phyloP scores from a whole-genome alignment of 192 early-diverging fungal genomes.

The Coemansia sp. region DNA sequence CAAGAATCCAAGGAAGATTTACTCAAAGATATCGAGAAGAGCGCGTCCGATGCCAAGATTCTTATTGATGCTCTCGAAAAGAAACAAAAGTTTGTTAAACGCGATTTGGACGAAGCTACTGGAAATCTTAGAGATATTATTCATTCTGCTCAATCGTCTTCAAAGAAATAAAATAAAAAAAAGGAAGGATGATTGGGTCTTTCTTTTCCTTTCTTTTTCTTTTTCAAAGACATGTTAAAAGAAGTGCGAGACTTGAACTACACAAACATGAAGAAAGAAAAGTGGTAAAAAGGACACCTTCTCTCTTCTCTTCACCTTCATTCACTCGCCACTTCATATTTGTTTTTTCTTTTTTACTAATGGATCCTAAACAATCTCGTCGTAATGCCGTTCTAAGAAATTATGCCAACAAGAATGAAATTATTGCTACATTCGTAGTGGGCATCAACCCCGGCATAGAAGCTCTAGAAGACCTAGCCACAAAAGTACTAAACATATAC shows the following conservation, averaged over 20 bases:
- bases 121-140: conserved; percentile 45
- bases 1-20: conserved; percentile 38
- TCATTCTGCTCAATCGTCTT: conserved; percentile 12
- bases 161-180: conserved; percentile 1
- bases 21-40: conserved; percentile 36
- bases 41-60: conserved; percentile 10
- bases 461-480: neutral
- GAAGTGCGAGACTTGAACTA: conserved; percentile 3
- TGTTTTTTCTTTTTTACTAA: neutral
- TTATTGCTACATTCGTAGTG: neutral
- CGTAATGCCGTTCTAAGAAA: conserved; percentile 2
- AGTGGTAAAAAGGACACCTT: neutral
- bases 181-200: neutral
- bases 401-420: neutral
- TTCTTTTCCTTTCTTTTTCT: neutral
- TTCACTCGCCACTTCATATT: neutral
- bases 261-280: neutral
- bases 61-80: conserved; percentile 44
- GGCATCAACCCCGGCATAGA: conserved; percentile 3
- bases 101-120: conserved; percentile 42
- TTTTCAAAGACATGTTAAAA: neutral
- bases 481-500: conserved; percentile 9
- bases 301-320: neutral
- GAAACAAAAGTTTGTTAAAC: conserved; percentile 56
- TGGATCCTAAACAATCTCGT: conserved; percentile 10